These are phyloP conservation scores for Sistotremastrum suecicum DNA, from an alignment of 768 basidiomycete genomes.

Conservation along the genomic window DNA sequence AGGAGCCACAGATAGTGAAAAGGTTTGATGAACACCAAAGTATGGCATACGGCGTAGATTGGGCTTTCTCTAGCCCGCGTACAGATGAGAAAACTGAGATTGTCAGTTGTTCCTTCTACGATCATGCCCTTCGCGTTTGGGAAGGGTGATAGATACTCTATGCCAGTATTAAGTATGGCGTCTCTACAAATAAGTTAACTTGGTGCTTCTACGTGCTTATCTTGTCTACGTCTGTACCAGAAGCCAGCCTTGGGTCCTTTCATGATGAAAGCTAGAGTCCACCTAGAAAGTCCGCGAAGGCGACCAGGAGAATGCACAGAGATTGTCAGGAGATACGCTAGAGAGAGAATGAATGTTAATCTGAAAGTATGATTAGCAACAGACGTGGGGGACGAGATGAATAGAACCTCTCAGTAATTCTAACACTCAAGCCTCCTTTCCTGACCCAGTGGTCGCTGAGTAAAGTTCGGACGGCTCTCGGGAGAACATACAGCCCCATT, in stretches of 20 bases:
- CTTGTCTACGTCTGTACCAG: constrained; percentile 24
- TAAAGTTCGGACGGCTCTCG: constrained; percentile 49
- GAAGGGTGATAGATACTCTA: constrained; percentile 27
- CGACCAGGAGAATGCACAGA: constrained; percentile 47
- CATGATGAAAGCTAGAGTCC: constrained; percentile 53
- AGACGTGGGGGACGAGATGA: neutral
- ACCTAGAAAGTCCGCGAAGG: constrained; percentile 60
- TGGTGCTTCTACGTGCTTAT: constrained; percentile 2
- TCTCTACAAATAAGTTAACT: neutral
- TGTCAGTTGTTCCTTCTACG: constrained; percentile 93
- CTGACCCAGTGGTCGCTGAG: constrained; percentile 42
- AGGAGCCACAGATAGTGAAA: constrained; percentile 24
- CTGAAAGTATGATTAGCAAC: constrained; percentile 19
- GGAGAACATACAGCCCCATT: constrained; percentile 68
- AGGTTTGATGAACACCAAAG: constrained; percentile 67
- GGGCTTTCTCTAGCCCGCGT: constrained; percentile 38
- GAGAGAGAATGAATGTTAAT: constrained; percentile 43
- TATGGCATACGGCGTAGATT: constrained; percentile 87
- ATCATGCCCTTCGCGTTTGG: constrained; percentile 77
- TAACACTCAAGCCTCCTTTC: constrained; percentile 25
- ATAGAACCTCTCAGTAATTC: constrained; percentile 38
- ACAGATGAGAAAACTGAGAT: constrained; percentile 33
- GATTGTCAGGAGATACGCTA: constrained; percentile 51
- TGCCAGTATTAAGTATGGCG: neutral
- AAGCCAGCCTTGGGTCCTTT: constrained; percentile 43